phyloP scores from a whole-genome alignment of 2,329 filamentous ascomycete species.

The Aspergillus quadricinctus region DNA sequence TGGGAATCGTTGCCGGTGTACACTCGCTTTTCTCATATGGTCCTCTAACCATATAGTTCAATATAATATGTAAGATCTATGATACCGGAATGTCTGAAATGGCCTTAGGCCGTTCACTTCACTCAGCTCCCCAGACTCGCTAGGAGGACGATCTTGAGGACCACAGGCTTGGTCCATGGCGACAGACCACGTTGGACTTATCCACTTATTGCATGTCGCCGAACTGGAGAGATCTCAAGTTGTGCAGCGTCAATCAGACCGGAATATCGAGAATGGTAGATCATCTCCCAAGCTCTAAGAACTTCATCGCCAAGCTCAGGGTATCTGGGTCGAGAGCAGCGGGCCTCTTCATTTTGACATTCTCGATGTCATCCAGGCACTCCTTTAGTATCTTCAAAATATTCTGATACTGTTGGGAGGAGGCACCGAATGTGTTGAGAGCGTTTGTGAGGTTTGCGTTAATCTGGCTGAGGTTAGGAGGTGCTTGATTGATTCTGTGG shows the following conservation, averaged over 20 bases:
- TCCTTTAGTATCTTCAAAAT: conserved; percentile 34
- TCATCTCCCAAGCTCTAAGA: conserved; percentile 26
- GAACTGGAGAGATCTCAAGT: neutral
- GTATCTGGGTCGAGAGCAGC: conserved; percentile 25
- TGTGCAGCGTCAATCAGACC: neutral
- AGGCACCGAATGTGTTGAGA: conserved; percentile 35
- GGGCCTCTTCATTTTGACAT: conserved; percentile 3
- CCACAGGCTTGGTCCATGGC: neutral
- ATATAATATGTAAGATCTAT: conserved; percentile 19
- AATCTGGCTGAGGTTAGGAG: conserved; percentile 23
- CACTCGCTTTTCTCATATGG: conserved; percentile 6
- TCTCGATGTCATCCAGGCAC: conserved; percentile 28
- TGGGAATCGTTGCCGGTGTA: conserved; percentile 3
- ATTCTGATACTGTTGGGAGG: conserved; percentile 34
- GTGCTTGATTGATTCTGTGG: neutral
- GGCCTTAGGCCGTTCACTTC: neutral
- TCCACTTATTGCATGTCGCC: neutral
- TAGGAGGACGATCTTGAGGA: neutral
- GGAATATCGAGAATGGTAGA: neutral
- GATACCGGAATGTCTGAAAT: neutral
- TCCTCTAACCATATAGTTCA: conserved; percentile 10
- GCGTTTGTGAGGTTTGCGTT: conserved; percentile 41
- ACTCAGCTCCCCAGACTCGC: neutral
- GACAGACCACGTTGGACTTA: neutral
- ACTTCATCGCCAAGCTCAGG: conserved; percentile 31